Base-by-base conservation (phyloP, 768 basidiomycete genomes). In the Amanita muscaria region DNA sequence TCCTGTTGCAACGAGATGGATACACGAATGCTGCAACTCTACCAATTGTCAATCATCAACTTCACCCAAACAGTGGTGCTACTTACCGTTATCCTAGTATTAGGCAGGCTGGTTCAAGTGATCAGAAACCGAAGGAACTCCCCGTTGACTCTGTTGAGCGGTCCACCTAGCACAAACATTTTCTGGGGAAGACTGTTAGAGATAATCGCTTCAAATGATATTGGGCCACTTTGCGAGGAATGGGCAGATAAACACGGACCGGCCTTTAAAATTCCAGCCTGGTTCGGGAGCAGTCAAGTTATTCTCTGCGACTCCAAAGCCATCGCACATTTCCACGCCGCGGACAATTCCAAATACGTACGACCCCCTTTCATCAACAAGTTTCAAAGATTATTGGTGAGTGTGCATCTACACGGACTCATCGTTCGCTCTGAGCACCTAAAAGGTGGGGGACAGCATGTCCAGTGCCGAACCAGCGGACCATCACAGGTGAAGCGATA, bases 191-290 rank as follows among this genome's bases (percentile, higher is more conserved):
- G 62, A 24, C 54, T 55, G 18, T 55, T 56, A 12, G 41, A 59
- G 24, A 44, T 70, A 8, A 49, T 53, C 6, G 6, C 27, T 29
- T 6, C 27, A 29, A 12, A 29, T 29, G 27, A 29, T 12, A 29
- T 29, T 29, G 27, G 7, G 27, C 12, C 27, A 12, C 25, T 51
- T 57, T 7, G 48, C 59, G 0, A 58, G 60, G 0, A 58, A 4
- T 79, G 77, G 79, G 63, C 63, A 1, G 54, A 53, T 6, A 53
- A 69, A 35, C 75, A 76, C 24, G 79, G 79, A 5, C 52, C 66
- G 1, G 73, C 65, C 0, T 80, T 62, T 48, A 40, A 57, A 14
- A 46, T 76, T n/a, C 65, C 75, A 0, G 51, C 52, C 1, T 49
- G 58, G 1, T 48, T 76, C 5, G 70, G 69, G 0, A 52, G 61